phyloP scores from a whole-genome alignment of 2,329 filamentous ascomycete genomes.

The Aspergillus cejpii region DNA sequence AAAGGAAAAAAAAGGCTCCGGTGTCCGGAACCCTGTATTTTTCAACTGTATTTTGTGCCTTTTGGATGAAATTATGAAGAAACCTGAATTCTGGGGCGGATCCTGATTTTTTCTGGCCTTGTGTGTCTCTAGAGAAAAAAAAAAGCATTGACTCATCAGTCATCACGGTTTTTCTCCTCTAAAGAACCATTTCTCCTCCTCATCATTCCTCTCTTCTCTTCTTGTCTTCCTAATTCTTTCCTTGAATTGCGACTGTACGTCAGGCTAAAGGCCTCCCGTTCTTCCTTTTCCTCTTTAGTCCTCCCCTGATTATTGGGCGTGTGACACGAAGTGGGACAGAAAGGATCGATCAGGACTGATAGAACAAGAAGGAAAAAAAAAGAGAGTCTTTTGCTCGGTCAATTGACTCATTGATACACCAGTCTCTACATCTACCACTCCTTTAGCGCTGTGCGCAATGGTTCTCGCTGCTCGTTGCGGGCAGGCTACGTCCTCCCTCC shows the following conservation, averaged over 20 bases:
- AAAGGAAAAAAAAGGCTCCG: slow-evolving; percentile 17
- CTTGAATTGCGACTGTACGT: slow-evolving; percentile 7
- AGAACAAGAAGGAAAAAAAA: slow-evolving; percentile 5
- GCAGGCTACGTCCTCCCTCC: slow-evolving; percentile 37
- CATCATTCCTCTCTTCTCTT: slow-evolving; percentile 9
- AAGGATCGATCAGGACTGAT: slow-evolving; percentile 12
- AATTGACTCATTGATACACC: slow-evolving; percentile 12
- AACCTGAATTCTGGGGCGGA: slow-evolving; percentile 4
- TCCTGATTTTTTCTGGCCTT: slow-evolving; percentile 10
- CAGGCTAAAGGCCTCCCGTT: slow-evolving; percentile 5
- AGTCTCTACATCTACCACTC: slow-evolving; percentile 2
- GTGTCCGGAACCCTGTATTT: slow-evolving; percentile 29
- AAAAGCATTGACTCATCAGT: slow-evolving; percentile 25
- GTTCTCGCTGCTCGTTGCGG: slow-evolving; percentile 43
- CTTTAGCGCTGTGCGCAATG: slow-evolving; percentile 36
- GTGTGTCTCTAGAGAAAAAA: slow-evolving; percentile 8
- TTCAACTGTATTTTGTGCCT: slow-evolving; percentile 8
- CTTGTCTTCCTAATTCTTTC: slow-evolving; percentile 7
- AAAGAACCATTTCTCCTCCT: slow-evolving; percentile 11
- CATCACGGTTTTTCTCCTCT: slow-evolving; percentile 7
- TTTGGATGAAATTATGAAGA: slow-evolving; percentile 8
- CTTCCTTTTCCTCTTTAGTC: slow-evolving; percentile 11
- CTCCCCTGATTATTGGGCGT: slow-evolving; percentile 14
- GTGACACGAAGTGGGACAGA: slow-evolving; percentile 21
- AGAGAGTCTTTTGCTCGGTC: slow-evolving; percentile 6